These are phyloP conservation scores for Phytophthora quininea DNA, from an alignment of 352 stramenopile genomes.

Conservation along the genomic window DNA sequence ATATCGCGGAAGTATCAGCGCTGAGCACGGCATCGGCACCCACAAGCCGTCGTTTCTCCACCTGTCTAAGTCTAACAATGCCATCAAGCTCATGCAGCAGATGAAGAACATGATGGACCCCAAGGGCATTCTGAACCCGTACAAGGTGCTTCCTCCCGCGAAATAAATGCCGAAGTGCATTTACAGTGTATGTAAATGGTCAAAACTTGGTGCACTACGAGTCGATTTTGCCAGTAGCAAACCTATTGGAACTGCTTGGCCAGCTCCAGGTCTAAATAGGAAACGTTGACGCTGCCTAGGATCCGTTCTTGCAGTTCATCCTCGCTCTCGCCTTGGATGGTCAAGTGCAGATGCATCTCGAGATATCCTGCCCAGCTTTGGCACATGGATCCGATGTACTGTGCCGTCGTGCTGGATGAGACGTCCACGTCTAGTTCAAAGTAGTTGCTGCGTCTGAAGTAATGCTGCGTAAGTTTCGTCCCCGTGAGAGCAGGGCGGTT, in stretches of 20 bases:
- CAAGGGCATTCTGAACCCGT: slow-evolving; percentile 96
- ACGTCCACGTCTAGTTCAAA: slow-evolving; percentile 90
- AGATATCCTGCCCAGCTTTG: slow-evolving; percentile 77
- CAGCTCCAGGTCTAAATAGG: slow-evolving; percentile 66
- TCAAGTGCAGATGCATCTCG: slow-evolving; percentile 82
- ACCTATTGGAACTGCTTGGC: slow-evolving; percentile 43
- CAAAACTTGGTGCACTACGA: neutral
- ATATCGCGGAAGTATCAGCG: slow-evolving; percentile 94
- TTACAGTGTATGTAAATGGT: slow-evolving; percentile 12
- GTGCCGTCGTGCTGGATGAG: slow-evolving; percentile 71
- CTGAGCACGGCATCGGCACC: slow-evolving; percentile 97
- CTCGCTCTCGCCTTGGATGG: slow-evolving; percentile 69
- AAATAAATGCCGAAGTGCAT: slow-evolving; percentile 18
- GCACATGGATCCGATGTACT: slow-evolving; percentile 82
- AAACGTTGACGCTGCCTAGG: slow-evolving; percentile 60
- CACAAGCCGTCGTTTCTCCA: slow-evolving; percentile 92
- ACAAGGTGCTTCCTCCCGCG: slow-evolving; percentile 87
- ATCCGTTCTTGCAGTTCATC: slow-evolving; percentile 82
- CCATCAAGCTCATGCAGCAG: slow-evolving; percentile 91
- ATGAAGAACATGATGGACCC: slow-evolving; percentile 97
- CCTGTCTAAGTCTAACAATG: slow-evolving; percentile 81
- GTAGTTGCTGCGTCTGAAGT: slow-evolving; percentile 82
- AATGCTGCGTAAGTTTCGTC: slow-evolving; percentile 87
- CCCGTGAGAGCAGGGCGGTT: slow-evolving; percentile 86
- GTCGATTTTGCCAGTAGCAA: slow-evolving; percentile 14